A percentile compares a stretch with the other conserved stretches of the same genome.
Evolutionary conservation across 2,329 filamentous ascomycete species (phyloP).

Genomic region (Diplocarpon rosae): DNA sequence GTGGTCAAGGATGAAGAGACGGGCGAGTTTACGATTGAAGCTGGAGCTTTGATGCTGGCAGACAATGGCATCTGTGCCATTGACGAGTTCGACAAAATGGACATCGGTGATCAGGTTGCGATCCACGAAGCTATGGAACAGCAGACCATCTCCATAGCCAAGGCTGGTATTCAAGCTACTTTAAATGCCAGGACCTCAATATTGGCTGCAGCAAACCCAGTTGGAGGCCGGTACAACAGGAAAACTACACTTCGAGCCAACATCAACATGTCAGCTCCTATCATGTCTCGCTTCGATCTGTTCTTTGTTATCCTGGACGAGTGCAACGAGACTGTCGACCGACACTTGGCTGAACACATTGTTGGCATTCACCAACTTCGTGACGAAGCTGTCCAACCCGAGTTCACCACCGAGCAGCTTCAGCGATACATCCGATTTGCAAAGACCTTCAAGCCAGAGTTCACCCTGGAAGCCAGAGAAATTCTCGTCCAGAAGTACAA

Average conservation of each 20-base stretch:
- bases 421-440: conserved; percentile 97
- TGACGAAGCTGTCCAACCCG: conserved; percentile 81
- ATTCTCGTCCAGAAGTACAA: conserved; percentile 89
- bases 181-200: conserved; percentile 93
- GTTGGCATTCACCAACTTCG: conserved; percentile 87
- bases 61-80: conserved; percentile 97
- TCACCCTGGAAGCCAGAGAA: conserved; percentile 76
- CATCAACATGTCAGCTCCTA: conserved; percentile 97
- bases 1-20: conserved; percentile 98
- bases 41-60: conserved; percentile 92
- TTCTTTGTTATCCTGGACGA: conserved; percentile 98
- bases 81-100: conserved; percentile 99
- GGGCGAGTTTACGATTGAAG: conserved; percentile 96
- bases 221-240: conserved; percentile 92
- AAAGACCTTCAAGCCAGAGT: conserved; percentile 84
- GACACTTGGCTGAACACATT: conserved; percentile 87
- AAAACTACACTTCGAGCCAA: conserved; percentile 89
- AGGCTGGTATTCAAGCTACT: conserved; percentile 95
- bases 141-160: conserved; percentile 97
- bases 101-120: conserved; percentile 89
- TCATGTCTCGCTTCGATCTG: conserved; percentile 98
- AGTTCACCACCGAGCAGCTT: conserved; percentile 91
- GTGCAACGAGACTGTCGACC: conserved; percentile 84
- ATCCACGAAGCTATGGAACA: conserved; percentile 99
- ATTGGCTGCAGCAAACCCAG: conserved; percentile 89